Percentiles rank a stretch among this genome's conserved stretches.
These are phyloP conservation scores for Periglandula ipomoeae DNA, from an alignment of 2,329 filamentous ascomycete species.

Conservation along the genomic window DNA sequence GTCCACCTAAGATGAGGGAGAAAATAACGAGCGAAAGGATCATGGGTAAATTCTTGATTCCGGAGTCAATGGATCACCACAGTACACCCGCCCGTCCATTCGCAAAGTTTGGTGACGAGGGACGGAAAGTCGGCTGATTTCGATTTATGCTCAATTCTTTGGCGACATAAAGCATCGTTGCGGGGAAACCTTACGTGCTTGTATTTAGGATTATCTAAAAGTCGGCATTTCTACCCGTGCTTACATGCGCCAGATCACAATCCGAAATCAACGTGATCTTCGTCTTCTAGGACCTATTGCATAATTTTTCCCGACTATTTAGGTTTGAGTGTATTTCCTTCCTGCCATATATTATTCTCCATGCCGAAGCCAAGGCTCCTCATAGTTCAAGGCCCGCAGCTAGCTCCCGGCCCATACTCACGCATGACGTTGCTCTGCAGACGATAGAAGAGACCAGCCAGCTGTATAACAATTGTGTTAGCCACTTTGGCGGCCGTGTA, in stretches of 20 bases:
- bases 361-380: background rate
- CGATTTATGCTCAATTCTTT: background rate
- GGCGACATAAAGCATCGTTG: background rate
- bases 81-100: background rate
- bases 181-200: background rate
- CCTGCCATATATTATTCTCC: background rate
- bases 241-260: background rate
- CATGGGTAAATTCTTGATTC: no score
- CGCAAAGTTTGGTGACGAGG: background rate
- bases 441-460: background rate
- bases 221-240: constrained; percentile 4
- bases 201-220: constrained; percentile 1
- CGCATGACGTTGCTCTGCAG: background rate
- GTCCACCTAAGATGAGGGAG: no score
- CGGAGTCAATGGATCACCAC: background rate
- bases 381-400: background rate
- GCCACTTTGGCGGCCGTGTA: background rate
- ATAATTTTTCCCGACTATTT: background rate
- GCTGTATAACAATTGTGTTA: no score
- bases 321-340: background rate
- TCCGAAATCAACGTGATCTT: background rate
- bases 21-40: no score
- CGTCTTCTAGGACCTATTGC: background rate
- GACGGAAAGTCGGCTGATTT: background rate
- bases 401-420: background rate